Conservation (phyloP, 352 stramenopile species). For the Phytophthora niederhauseri region DNA sequence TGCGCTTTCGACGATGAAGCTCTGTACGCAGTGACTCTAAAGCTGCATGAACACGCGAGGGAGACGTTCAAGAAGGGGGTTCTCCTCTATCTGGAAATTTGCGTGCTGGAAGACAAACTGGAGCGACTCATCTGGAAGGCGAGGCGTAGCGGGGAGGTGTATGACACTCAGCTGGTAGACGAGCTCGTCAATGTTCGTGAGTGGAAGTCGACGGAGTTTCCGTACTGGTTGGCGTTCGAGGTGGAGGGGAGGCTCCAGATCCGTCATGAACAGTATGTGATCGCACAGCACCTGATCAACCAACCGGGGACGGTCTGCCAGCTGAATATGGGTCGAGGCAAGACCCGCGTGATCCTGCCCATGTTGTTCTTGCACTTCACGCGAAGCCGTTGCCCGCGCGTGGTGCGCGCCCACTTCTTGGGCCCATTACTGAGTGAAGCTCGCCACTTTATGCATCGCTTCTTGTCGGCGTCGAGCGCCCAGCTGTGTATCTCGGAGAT, state of each 20-base stretch:
- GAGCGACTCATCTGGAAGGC: conserved; percentile 37
- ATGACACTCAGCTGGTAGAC: conserved; percentile 44
- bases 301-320: conserved; percentile 73
- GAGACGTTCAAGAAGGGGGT: conserved; percentile 25
- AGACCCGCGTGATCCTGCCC: conserved; percentile 87
- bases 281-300: conserved; percentile 76
- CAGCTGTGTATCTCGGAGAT: conserved; percentile 55
- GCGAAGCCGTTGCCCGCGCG: conserved; percentile 12
- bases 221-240: conserved; percentile 90
- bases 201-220: conserved; percentile 62
- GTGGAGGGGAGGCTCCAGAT: conserved; percentile 84
- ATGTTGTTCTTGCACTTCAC: conserved; percentile 88
- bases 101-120: conserved; percentile 80
- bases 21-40: conserved; percentile 35
- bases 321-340: conserved; percentile 89
- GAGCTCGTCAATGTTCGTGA: conserved; percentile 52
- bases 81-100: conserved; percentile 65
- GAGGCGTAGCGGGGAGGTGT: conserved; percentile 1
- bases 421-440: conserved; percentile 66
- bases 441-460: conserved; percentile 63
- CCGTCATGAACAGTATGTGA: conserved; percentile 76
- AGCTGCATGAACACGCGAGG: conserved; percentile 22
- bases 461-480: conserved; percentile 52
- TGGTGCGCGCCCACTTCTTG: conserved; percentile 73
- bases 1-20: conserved; percentile 44